phyloP scores from a whole-genome alignment of 148 eudicot species.

The Oxyria digyna region DNA sequence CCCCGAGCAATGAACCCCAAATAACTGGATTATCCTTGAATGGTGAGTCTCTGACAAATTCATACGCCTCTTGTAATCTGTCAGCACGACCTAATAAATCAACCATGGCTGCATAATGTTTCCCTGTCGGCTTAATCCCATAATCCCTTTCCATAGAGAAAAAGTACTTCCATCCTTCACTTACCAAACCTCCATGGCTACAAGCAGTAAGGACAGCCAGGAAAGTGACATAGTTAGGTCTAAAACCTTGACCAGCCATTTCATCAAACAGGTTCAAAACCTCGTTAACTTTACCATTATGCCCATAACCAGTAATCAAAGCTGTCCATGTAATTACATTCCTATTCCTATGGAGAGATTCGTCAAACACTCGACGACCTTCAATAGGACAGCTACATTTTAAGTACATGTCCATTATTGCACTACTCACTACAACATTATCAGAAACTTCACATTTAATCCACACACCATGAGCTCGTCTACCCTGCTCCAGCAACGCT shows the following conservation, averaged over 20 bases:
- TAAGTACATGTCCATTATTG: constrained; percentile 90
- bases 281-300: constrained; percentile 50
- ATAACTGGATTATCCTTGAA: constrained; percentile 48
- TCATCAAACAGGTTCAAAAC: constrained; percentile 42
- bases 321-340: constrained; percentile 86
- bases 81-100: constrained; percentile 83
- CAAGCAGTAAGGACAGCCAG: constrained; percentile 91
- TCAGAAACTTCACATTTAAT: constrained; percentile 41
- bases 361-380: constrained; percentile 46
- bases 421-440: constrained; percentile 67
- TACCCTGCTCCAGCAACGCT: constrained; percentile 31
- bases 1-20: constrained; percentile 85
- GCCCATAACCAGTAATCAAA: constrained; percentile 70
- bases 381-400: constrained; percentile 68
- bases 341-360: constrained; percentile 31
- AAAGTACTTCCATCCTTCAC: constrained; percentile 65
- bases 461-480: constrained; percentile 50
- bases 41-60: constrained; percentile 42
- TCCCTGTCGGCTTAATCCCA: constrained; percentile 56
- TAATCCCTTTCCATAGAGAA: constrained; percentile 50
- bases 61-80: constrained; percentile 65
- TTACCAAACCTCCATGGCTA: constrained; percentile 82
- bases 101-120: constrained; percentile 77
- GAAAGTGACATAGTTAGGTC: constrained; percentile 71
- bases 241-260: constrained; percentile 65